Conservation (phyloP, 345 rosid species). For the Eucalyptus lansdowneana region DNA sequence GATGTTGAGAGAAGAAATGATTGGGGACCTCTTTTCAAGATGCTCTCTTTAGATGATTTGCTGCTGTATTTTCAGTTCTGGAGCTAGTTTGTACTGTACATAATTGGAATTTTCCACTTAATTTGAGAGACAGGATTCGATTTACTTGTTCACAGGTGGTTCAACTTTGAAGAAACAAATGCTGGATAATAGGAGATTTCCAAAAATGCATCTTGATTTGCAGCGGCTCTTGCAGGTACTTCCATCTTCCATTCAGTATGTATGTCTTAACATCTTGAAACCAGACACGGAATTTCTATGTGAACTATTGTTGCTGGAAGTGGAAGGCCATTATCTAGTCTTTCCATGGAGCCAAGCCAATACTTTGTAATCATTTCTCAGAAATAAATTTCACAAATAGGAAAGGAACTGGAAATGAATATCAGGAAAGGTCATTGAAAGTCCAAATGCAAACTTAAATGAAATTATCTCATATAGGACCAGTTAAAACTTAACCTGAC, state of each 20-base stretch:
- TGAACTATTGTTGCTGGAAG: neutral
- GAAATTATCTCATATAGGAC: neutral
- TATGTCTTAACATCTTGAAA: neutral
- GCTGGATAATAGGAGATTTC: constrained; percentile 87
- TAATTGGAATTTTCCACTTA: neutral
- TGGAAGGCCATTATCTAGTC: neutral
- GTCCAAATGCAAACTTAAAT: neutral
- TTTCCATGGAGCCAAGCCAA: neutral
- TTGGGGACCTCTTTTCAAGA: neutral
- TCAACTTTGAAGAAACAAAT: constrained; percentile 79
- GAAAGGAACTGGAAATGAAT: neutral
- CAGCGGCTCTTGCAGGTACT: constrained; percentile 88
- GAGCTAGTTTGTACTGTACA: neutral
- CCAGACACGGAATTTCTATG: neutral
- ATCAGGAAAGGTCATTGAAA: neutral
- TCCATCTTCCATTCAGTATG: neutral
- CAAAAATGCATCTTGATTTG: constrained; percentile 90
- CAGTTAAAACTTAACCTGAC: neutral
- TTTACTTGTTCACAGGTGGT: constrained; percentile 45
- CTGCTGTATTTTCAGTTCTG: neutral
- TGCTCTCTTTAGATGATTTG: neutral
- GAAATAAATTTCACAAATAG: neutral
- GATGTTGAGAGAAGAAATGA: neutral
- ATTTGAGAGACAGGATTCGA: neutral
- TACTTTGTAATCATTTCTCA: neutral